Conservation (phyloP, 331 rosid genomes). For the Prunus yedoensis region DNA sequence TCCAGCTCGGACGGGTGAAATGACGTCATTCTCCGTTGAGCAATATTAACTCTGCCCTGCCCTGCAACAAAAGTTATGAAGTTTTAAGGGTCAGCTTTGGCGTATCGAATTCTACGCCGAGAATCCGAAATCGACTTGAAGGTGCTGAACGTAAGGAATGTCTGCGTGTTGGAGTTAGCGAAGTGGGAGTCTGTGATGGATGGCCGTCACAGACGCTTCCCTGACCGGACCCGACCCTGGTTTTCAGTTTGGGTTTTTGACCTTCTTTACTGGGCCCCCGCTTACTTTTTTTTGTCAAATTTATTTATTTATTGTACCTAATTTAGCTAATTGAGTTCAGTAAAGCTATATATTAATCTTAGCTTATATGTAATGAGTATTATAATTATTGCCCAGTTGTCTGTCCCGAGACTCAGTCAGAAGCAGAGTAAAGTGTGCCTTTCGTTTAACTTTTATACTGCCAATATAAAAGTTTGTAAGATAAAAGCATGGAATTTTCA, state of each 20-base stretch:
- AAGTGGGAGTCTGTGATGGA: background rate
- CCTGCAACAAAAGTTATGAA: background rate
- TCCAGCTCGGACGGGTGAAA: slow-evolving; percentile 50
- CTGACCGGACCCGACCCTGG: background rate
- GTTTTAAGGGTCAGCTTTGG: background rate
- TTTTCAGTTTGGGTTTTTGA: background rate
- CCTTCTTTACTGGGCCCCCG: background rate
- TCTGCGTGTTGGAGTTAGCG: background rate
- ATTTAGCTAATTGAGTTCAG: too few relatives aligned
- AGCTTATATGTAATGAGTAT: too few relatives aligned
- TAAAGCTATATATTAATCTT: too few relatives aligned
- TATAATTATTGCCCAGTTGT: background rate
- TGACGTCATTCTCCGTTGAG: slow-evolving; percentile 44
- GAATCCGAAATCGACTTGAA: background rate
- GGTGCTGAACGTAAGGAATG: background rate
- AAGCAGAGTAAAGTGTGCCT: too few relatives aligned
- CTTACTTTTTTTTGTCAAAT: background rate
- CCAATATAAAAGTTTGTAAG: too few relatives aligned
- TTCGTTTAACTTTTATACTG: too few relatives aligned
- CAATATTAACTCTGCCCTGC: background rate
- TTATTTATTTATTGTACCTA: too few relatives aligned
- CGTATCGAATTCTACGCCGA: background rate
- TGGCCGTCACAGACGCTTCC: background rate
- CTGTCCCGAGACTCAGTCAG: too few relatives aligned
- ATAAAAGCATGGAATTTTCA: background rate